These are phyloP conservation scores for Colletotrichum spinosum DNA, from an alignment of 2,329 filamentous ascomycete genomes.

Conservation along the genomic window DNA sequence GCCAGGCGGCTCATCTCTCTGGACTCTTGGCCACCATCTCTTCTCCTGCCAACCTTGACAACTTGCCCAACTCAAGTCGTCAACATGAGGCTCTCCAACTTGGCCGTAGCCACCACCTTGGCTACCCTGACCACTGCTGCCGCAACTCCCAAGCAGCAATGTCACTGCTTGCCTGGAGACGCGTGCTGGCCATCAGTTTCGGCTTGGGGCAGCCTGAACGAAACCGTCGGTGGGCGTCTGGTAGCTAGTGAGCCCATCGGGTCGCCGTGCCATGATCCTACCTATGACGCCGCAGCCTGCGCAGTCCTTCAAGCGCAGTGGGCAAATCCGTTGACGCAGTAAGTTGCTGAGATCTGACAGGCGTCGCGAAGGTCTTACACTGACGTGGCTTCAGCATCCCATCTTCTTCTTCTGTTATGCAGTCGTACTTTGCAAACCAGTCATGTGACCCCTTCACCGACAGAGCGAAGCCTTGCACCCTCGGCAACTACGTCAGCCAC, in stretches of 20 bases:
- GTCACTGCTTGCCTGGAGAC: conserved; percentile 64
- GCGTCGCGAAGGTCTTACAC: background rate
- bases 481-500: conserved; percentile 59
- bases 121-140: conserved; percentile 29
- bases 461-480: conserved; percentile 52
- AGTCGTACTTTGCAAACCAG: conserved; percentile 52
- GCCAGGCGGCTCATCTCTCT: conserved; percentile 6
- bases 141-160: conserved; percentile 41
- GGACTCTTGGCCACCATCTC: background rate
- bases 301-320: conserved; percentile 49
- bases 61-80: conserved; percentile 31
- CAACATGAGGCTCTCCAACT: conserved; percentile 34
- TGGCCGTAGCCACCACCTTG: conserved; percentile 36
- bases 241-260: conserved; percentile 65
- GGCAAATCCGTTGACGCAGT: conserved; percentile 50
- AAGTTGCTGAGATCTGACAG: conserved; percentile 29
- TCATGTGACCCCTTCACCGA: conserved; percentile 53
- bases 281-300: conserved; percentile 59
- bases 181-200: conserved; percentile 61
- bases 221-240: conserved; percentile 61
- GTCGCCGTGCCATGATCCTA: conserved; percentile 61
- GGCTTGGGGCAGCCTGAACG: conserved; percentile 63
- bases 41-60: conserved; percentile 15
- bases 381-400: conserved; percentile 43
- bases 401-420: conserved; percentile 55